These are phyloP conservation scores for Verticillium nonalfalfae DNA, from an alignment of 2,329 filamentous ascomycete genomes.

Conservation along the genomic window DNA sequence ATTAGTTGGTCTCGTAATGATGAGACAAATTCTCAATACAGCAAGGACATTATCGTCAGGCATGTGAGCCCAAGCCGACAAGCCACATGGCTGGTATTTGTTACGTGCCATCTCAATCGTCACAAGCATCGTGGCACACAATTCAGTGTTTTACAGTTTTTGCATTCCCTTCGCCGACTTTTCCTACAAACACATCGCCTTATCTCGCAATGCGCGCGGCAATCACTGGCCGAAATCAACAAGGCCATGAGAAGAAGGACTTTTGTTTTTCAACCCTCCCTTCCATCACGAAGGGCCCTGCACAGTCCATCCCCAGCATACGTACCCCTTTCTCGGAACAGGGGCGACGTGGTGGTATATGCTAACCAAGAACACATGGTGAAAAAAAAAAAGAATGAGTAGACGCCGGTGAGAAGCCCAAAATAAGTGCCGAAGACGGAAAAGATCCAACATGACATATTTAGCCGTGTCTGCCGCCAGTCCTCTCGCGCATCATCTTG, in stretches of 20 bases:
- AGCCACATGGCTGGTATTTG: neutral
- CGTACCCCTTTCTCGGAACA: neutral
- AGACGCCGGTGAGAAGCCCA: neutral
- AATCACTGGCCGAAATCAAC: neutral
- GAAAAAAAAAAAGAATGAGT: neutral
- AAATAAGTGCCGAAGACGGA: neutral
- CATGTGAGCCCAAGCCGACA: neutral
- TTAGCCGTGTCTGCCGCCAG: slow-evolving; percentile 32
- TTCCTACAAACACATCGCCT: neutral
- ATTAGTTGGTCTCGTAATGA: too few relatives aligned
- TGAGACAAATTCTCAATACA: too few relatives aligned
- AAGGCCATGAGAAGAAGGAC: neutral
- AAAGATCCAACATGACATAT: neutral
- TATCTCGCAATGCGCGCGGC: neutral
- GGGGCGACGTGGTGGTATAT: neutral
- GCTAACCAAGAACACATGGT: neutral
- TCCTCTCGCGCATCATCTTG: slow-evolving; percentile 60
- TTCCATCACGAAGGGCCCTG: neutral
- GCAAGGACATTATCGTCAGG: too few relatives aligned
- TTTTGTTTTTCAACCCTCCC: neutral
- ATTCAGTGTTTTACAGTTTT: neutral
- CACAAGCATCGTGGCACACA: neutral
- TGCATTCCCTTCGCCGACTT: neutral
- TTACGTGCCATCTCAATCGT: neutral
- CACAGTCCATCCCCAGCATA: neutral